phyloP scores from a whole-genome alignment of 345 rosid genomes.

The Eucalyptus virginea region DNA sequence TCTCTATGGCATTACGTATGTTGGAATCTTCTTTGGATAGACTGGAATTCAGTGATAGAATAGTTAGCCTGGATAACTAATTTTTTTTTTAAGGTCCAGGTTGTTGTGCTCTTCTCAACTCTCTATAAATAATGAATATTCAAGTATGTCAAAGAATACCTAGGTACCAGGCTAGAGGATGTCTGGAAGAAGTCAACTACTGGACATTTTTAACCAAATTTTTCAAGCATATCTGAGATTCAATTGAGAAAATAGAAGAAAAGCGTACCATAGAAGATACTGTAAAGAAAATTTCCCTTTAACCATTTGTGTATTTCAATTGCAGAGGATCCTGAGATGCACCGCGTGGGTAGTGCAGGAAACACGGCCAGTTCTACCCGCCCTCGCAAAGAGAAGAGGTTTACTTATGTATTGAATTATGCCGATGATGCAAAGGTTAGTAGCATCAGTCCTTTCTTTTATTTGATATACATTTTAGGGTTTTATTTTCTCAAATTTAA shows the following conservation, averaged over 20 bases:
- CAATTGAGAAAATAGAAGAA: not conserved
- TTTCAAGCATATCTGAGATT: not conserved
- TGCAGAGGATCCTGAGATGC: constrained; percentile 61
- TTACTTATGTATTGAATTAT: constrained; percentile 82
- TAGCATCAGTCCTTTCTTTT: not conserved
- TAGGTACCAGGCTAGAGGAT: not conserved
- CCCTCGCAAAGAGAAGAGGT: constrained; percentile 90
- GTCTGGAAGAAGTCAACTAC: not conserved
- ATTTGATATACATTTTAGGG: not conserved
- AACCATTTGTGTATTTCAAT: not conserved
- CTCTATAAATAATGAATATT: not conserved
- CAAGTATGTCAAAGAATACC: not conserved
- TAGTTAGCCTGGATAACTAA: not conserved
- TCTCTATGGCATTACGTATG: not conserved
- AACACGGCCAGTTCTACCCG: constrained; percentile 78
- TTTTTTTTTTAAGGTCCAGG: not conserved
- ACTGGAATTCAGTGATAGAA: not conserved
- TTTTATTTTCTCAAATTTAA: not conserved
- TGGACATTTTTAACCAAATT: not conserved
- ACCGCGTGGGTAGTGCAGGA: constrained; percentile 99
- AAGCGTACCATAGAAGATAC: not conserved
- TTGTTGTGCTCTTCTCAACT: not conserved
- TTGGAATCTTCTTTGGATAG: not conserved
- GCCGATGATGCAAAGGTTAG: constrained; percentile 67
- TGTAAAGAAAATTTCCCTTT: not conserved